phyloP scores from a whole-genome alignment of 257 asterid species.

The Fraxinus excelsior region DNA sequence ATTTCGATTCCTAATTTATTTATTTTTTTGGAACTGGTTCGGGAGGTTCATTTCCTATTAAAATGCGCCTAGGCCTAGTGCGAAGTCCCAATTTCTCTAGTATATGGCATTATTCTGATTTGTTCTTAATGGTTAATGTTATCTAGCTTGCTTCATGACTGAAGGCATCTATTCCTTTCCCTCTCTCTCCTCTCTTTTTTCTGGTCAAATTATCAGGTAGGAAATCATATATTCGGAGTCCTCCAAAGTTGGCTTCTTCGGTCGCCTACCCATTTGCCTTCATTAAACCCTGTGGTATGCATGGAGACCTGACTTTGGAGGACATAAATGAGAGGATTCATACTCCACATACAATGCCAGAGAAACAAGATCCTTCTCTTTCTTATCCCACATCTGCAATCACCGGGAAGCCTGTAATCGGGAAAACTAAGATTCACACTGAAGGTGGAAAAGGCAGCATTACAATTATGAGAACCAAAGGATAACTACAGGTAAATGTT shows the following conservation, averaged over 20 bases:
- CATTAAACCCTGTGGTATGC: constrained; percentile 79
- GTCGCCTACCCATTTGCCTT: constrained; percentile 74
- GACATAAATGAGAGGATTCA: constrained; percentile 77
- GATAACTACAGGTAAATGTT: neutral
- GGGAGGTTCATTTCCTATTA: too few relatives aligned
- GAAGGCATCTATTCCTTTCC: neutral
- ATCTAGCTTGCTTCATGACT: neutral
- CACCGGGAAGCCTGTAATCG: constrained; percentile 92
- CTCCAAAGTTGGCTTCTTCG: constrained; percentile 63
- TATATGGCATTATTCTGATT: neutral
- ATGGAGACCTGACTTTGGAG: constrained; percentile 78
- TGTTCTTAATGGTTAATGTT: neutral
- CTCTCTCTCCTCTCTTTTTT: neutral
- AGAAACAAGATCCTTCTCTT: constrained; percentile 44
- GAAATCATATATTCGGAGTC: constrained; percentile 63
- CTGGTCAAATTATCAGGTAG: constrained; percentile 46
- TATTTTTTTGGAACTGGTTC: too few relatives aligned
- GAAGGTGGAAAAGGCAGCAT: constrained; percentile 37
- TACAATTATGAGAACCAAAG: constrained; percentile 64
- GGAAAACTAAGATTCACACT: constrained; percentile 81
- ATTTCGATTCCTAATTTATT: too few relatives aligned
- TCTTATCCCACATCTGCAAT: constrained; percentile 76
- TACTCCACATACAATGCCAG: constrained; percentile 56
- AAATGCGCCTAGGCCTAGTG: neutral
- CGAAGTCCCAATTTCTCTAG: neutral